Evolutionary conservation across 164 flowering plant species (phyloP).

Genomic region (Echeveria elegans): DNA sequence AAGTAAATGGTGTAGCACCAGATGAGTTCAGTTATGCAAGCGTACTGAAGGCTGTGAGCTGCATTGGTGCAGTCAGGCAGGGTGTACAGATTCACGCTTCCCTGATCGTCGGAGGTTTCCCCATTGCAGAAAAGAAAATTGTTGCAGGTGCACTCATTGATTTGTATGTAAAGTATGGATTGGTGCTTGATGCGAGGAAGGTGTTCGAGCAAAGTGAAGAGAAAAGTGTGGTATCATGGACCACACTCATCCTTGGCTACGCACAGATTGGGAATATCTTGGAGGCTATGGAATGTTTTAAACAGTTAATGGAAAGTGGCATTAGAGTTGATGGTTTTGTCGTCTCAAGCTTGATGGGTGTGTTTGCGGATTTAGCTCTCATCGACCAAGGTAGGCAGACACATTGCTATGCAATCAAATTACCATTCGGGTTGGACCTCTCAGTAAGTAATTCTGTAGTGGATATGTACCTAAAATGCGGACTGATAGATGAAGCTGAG

Average conservation of each 20-base stretch:
- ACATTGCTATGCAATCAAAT: constrained; percentile 48
- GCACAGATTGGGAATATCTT: constrained; percentile 49
- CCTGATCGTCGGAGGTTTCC: constrained; percentile 38
- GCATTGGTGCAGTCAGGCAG: constrained; percentile 29
- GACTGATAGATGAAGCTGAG: constrained; percentile 52
- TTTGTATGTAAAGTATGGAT: constrained; percentile 57
- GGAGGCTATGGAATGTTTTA: constrained; percentile 46
- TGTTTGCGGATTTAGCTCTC: constrained; percentile 72
- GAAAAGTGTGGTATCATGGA: constrained; percentile 61
- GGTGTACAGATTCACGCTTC: constrained; percentile 59
- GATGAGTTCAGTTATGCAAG: constrained; percentile 66
- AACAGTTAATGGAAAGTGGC: constrained; percentile 32
- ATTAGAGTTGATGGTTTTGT: constrained; percentile 48
- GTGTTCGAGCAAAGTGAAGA: constrained; percentile 37
- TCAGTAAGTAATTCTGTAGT: constrained; percentile 58
- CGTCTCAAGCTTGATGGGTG: constrained; percentile 54
- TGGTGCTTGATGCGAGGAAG: constrained; percentile 28
- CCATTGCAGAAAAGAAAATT: constrained; percentile 19
- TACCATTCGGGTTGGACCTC: constrained; percentile 42
- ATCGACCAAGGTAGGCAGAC: constrained; percentile 70
- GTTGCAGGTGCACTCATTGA: constrained; percentile 57
- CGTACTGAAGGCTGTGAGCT: constrained; percentile 53
- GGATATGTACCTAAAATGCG: constrained; percentile 85
- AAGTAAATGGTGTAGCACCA: constrained; percentile 32
- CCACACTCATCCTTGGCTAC: constrained; percentile 52